A percentile compares a stretch with the other conserved stretches of the same genome.
These are phyloP conservation scores for Coprinopsis sp. DNA, from an alignment of 768 basidiomycete genomes.

Conservation along the genomic window DNA sequence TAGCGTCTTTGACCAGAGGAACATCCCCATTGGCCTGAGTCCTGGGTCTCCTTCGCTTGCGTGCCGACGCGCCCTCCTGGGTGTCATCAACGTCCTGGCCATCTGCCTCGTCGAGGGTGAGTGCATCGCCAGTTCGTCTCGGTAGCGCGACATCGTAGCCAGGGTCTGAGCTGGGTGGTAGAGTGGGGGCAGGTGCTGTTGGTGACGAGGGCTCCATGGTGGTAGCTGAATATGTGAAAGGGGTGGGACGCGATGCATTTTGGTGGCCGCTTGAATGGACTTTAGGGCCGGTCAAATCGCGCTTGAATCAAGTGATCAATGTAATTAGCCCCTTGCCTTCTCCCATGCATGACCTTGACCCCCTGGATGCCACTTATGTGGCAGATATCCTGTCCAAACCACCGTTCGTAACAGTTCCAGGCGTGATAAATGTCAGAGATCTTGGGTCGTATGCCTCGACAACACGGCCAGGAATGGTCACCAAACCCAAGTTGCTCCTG, in stretches of 20 bases:
- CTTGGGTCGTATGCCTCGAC: slow-evolving; percentile 58
- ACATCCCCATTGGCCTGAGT: slow-evolving; percentile 60
- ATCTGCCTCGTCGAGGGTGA: slow-evolving; percentile 53
- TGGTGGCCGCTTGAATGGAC: slow-evolving; percentile 26
- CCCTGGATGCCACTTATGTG: slow-evolving; percentile 65
- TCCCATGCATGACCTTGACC: slow-evolving; percentile 49
- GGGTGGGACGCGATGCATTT: slow-evolving; percentile 28
- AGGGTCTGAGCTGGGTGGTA: slow-evolving; percentile 47
- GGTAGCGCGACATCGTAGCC: slow-evolving; percentile 28
- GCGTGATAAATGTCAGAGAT: slow-evolving; percentile 73
- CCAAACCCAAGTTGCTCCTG: slow-evolving; percentile 52
- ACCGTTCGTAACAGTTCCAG: slow-evolving; percentile 67
- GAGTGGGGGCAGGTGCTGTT: slow-evolving; percentile 44
- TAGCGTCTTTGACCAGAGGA: slow-evolving; percentile 86
- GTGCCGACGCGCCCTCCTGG: slow-evolving; percentile 29
- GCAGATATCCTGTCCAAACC: slow-evolving; percentile 57
- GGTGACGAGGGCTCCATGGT: slow-evolving; percentile 63
- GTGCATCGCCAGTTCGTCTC: slow-evolving; percentile 45
- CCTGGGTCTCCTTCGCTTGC: slow-evolving; percentile 43
- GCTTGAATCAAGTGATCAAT: too few species aligned
- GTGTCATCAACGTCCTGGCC: slow-evolving; percentile 36
- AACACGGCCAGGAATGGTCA: slow-evolving; percentile 43
- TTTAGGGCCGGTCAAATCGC: slow-evolving; percentile 42
- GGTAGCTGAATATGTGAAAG: slow-evolving; percentile 11
- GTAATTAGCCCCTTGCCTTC: not conserved